A percentile compares a stretch with the other conserved stretches of the same genome.
Evolutionary conservation across 345 rosid species (phyloP).

Genomic region (Eucalyptus victrix): DNA sequence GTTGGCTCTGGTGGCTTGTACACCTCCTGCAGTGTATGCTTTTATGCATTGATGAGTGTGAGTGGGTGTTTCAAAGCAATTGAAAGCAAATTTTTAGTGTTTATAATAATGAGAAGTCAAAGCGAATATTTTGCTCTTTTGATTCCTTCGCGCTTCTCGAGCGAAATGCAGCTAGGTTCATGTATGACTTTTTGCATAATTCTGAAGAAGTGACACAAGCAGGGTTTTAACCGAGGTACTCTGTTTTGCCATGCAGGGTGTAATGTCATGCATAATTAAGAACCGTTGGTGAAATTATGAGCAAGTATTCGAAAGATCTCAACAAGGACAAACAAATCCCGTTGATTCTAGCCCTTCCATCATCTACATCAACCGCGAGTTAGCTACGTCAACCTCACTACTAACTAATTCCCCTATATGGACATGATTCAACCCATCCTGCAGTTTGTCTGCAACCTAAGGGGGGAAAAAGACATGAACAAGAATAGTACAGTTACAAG

Average conservation of each 20-base stretch:
- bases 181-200: no score
- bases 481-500: no score
- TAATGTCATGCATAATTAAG: background rate
- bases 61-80: background rate
- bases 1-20: background rate
- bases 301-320: background rate
- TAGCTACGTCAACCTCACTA: background rate
- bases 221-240: background rate
- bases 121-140: background rate
- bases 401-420: background rate
- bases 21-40: background rate
- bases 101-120: background rate
- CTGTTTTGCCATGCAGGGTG: background rate
- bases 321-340: background rate
- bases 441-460: no score
- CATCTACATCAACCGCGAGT: background rate
- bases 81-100: background rate
- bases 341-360: background rate
- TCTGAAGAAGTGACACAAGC: background rate
- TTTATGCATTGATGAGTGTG: background rate
- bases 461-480: no score
- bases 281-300: background rate
- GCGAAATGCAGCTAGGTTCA: background rate
- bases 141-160: background rate
- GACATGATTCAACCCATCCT: background rate